These are phyloP conservation scores for Pseudogymnoascus sp. DNA, from an alignment of 2,329 filamentous ascomycete species.

Conservation along the genomic window DNA sequence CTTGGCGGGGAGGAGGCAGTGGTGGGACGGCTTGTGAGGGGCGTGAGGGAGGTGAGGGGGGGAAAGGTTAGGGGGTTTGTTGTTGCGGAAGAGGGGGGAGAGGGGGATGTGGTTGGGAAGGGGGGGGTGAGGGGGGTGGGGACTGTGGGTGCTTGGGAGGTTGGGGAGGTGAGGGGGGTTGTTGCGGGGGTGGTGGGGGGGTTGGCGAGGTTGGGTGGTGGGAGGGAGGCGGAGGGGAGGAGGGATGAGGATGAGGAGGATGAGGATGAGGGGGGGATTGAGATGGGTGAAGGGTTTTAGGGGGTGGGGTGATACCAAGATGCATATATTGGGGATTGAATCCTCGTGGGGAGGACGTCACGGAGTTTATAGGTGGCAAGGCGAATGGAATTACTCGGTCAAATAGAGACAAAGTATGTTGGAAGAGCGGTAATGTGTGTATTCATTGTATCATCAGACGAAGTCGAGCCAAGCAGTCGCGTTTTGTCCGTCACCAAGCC, in stretches of 20 bases:
- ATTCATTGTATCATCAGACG: neutral
- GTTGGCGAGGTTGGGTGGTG: conserved; percentile 73
- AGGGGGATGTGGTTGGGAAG: too few species aligned
- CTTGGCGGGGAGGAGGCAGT: conserved; percentile 72
- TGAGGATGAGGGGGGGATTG: conserved; percentile 36
- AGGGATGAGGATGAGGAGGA: conserved; percentile 65
- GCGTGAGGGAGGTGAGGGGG: conserved; percentile 78
- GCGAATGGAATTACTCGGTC: neutral
- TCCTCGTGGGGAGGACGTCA: neutral
- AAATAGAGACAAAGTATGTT: neutral
- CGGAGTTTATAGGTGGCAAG: neutral
- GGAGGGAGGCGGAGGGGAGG: conserved; percentile 65
- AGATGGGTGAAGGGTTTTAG: neutral
- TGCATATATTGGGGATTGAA: neutral
- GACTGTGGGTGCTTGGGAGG: too few species aligned
- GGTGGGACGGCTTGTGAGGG: conserved; percentile 66
- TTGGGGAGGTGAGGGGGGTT: too few species aligned
- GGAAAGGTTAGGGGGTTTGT: conserved; percentile 62
- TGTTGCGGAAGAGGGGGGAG: too few species aligned
- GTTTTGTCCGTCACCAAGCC: neutral
- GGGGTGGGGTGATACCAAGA: neutral
- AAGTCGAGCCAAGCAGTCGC: neutral
- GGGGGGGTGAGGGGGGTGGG: too few species aligned
- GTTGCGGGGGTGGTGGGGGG: too few species aligned
- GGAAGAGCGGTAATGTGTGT: neutral